These are phyloP conservation scores for Globisporangium spinosum DNA, from an alignment of 352 stramenopile genomes.

Conservation along the genomic window DNA sequence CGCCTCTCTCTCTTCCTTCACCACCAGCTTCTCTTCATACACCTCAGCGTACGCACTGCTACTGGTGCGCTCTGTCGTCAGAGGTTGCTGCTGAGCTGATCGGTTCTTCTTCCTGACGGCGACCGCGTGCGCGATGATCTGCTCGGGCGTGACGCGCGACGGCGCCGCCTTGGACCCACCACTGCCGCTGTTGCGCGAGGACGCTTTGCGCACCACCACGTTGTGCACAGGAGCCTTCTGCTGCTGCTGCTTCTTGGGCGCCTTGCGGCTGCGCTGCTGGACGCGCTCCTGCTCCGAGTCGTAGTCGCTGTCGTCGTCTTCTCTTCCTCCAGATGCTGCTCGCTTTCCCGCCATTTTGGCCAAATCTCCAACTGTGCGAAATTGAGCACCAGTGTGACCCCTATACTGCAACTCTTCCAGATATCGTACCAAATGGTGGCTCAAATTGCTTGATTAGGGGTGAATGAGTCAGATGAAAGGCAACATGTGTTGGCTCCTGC, in stretches of 20 bases:
- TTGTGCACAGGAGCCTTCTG: background rate
- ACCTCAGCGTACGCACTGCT: background rate
- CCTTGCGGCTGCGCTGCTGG: conserved; percentile 5
- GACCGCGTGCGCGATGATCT: conserved; percentile 14
- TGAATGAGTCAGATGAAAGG: background rate
- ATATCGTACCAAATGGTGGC: background rate
- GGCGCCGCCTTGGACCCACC: background rate
- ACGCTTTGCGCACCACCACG: conserved; percentile 5
- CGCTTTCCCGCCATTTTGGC: conserved; percentile 56
- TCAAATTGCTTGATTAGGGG: background rate
- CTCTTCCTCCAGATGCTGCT: conserved; percentile 8
- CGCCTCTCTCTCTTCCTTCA: conserved; percentile 11
- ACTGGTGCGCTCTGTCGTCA: background rate
- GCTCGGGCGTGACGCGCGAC: conserved; percentile 17
- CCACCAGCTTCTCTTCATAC: conserved; percentile 17
- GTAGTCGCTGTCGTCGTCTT: conserved; percentile 20
- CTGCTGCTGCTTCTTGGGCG: conserved; percentile 1
- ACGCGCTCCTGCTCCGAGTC: conserved; percentile 4
- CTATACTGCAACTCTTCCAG: background rate
- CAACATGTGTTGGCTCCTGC: too few relatives aligned
- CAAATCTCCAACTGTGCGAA: background rate
- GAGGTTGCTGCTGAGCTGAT: background rate
- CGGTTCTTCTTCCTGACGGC: conserved; percentile 2
- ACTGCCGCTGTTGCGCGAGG: conserved; percentile 1
- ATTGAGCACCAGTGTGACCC: background rate